These are phyloP conservation scores for Platanus orientalis DNA, from an alignment of 164 flowering plant genomes.

Conservation along the genomic window DNA sequence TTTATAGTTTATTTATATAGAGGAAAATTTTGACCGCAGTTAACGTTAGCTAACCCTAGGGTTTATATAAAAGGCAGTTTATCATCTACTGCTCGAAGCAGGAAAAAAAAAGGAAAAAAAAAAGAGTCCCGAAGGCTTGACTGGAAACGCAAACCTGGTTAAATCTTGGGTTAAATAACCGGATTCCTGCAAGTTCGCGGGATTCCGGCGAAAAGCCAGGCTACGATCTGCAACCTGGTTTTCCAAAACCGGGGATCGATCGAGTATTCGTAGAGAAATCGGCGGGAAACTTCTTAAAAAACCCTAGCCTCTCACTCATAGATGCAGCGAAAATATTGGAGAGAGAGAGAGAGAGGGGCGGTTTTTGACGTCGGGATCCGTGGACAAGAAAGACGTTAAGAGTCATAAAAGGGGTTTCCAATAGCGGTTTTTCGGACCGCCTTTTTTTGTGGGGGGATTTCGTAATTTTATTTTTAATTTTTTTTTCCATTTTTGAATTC, in stretches of 20 bases:
- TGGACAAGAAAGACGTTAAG: constrained; percentile 1
- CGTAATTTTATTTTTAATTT: neutral
- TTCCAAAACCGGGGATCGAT: constrained; percentile 6
- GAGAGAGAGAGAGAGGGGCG: constrained; percentile 11
- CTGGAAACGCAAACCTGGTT: constrained; percentile 18
- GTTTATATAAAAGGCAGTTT: constrained; percentile 10
- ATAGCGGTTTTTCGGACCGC: constrained; percentile 4
- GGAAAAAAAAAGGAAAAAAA: constrained; percentile 6
- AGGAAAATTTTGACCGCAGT: constrained; percentile 11
- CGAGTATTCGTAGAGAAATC: constrained; percentile 10
- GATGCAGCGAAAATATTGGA: constrained; percentile 21
- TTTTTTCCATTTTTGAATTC: constrained; percentile 7
- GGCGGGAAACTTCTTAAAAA: neutral
- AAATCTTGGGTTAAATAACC: constrained; percentile 9
- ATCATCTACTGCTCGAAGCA: constrained; percentile 8
- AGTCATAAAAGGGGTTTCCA: constrained; percentile 6
- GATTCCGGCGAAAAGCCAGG: constrained; percentile 1
- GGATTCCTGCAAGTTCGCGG: constrained; percentile 17
- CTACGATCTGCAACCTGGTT: constrained; percentile 13
- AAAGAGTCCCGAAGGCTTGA: constrained; percentile 23
- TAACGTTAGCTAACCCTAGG: constrained; percentile 1
- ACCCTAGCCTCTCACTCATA: constrained; percentile 7
- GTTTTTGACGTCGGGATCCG: constrained; percentile 13
- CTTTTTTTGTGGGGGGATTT: constrained; percentile 1
- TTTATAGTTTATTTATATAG: too few relatives aligned